These are phyloP conservation scores for Kluyveromyces sp. DNA, from an alignment of 1,139 yeast species.

Conservation along the genomic window DNA sequence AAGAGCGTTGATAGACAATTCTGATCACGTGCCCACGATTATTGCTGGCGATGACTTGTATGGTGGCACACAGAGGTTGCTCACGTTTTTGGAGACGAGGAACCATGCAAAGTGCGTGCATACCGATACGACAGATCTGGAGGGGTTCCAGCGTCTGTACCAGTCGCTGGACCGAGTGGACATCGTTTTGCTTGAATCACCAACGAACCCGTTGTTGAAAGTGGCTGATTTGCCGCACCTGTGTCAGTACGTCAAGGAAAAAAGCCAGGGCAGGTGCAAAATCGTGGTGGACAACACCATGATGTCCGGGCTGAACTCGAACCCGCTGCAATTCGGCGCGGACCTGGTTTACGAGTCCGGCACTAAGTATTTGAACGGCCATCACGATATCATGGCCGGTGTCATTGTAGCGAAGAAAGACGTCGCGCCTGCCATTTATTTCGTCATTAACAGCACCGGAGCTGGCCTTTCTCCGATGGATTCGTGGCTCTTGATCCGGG, in stretches of 20 bases:
- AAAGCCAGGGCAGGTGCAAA: slow-evolving; percentile 55
- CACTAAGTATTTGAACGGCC: slow-evolving; percentile 86
- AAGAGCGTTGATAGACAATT: slow-evolving; percentile 48
- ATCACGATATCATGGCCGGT: slow-evolving; percentile 95
- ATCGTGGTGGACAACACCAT: slow-evolving; percentile 92
- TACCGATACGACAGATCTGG: slow-evolving; percentile 74
- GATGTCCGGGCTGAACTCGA: slow-evolving; percentile 86
- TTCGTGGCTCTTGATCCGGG: slow-evolving; percentile 80
- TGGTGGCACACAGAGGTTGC: slow-evolving; percentile 85
- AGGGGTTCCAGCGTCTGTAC: slow-evolving; percentile 27
- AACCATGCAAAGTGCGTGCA: slow-evolving; percentile 68
- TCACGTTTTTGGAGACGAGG: slow-evolving; percentile 62
- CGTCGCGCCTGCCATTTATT: slow-evolving; percentile 64
- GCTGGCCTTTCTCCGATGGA: slow-evolving; percentile 89
- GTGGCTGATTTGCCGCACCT: slow-evolving; percentile 72
- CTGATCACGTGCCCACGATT: slow-evolving; percentile 29
- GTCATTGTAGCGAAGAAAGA: slow-evolving; percentile 64
- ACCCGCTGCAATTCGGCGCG: slow-evolving; percentile 78
- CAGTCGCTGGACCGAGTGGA: slow-evolving; percentile 43
- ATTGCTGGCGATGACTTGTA: slow-evolving; percentile 90
- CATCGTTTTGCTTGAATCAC: slow-evolving; percentile 69
- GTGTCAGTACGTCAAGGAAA: slow-evolving; percentile 53
- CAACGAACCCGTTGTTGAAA: slow-evolving; percentile 87
- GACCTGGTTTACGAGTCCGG: slow-evolving; percentile 92
- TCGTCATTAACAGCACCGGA: slow-evolving; percentile 82